Percentiles rank a stretch among this genome's conserved stretches.
Evolutionary conservation across 202 grass and related monocot genomes (phyloP).

Genomic region (Miscanthus sacchariflorus): DNA sequence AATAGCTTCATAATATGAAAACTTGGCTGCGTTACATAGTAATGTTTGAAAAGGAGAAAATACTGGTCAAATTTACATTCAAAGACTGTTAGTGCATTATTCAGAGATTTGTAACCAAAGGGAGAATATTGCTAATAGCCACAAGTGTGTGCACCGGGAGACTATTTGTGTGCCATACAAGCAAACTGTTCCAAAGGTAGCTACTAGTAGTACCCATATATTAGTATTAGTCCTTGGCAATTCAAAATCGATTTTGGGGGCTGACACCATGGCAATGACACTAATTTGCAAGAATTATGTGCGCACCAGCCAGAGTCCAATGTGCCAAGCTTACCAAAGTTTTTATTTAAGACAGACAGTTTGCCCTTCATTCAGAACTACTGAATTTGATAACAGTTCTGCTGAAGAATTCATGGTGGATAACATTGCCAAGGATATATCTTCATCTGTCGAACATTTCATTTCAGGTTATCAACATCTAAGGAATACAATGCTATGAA

Average conservation of each 20-base stretch:
- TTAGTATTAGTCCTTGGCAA: neutral
- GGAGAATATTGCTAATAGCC: neutral
- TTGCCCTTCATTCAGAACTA: neutral
- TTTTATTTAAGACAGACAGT: neutral
- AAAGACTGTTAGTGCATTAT: neutral
- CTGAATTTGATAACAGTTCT: neutral
- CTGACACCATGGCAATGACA: neutral
- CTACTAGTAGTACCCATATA: neutral
- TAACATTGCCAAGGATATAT: neutral
- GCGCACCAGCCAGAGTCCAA: neutral
- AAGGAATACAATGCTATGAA: neutral
- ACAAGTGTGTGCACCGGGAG: neutral
- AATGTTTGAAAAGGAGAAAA: neutral
- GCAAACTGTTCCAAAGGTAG: too few species aligned
- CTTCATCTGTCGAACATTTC: neutral
- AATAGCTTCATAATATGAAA: too few species aligned
- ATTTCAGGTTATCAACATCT: neutral
- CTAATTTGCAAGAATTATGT: neutral
- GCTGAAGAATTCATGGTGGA: neutral
- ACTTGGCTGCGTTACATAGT: neutral
- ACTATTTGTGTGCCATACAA: neutral
- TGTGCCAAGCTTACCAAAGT: neutral
- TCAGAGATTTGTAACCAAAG: neutral
- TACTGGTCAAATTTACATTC: neutral
- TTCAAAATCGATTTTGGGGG: neutral